Evolutionary conservation across 2,329 filamentous ascomycete species (phyloP).

Genomic region (Fusarium globosum): DNA sequence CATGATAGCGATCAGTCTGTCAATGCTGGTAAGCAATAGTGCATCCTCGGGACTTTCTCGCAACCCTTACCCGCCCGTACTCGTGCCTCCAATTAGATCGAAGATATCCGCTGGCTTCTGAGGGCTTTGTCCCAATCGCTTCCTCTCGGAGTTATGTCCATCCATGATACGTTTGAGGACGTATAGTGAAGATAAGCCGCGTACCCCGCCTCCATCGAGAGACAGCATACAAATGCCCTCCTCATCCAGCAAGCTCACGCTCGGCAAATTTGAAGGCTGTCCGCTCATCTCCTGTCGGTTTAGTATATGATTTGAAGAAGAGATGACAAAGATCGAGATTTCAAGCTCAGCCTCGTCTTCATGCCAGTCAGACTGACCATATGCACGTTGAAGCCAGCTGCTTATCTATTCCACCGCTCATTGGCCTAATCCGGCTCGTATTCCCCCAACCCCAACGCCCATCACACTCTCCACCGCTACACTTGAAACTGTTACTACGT

Average conservation of each 20-base stretch:
- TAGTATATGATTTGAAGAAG: too few relatives aligned
- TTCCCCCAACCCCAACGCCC: too few relatives aligned
- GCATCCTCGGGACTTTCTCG: too few relatives aligned
- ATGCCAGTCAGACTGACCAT: not conserved
- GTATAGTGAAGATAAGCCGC: not conserved
- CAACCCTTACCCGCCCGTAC: not conserved
- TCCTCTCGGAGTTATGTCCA: not conserved
- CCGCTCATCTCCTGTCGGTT: too few relatives aligned
- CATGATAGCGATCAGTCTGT: slow-evolving; percentile 8
- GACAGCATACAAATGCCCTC: not conserved
- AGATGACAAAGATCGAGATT: too few relatives aligned
- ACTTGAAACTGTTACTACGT: too few relatives aligned
- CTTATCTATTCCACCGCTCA: not conserved
- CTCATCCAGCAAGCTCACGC: not conserved
- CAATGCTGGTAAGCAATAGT: not conserved
- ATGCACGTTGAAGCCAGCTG: not conserved
- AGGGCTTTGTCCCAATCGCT: fast-evolving
- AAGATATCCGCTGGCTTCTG: slow-evolving; percentile 2
- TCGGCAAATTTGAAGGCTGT: not conserved
- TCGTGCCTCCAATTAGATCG: slow-evolving; percentile 1
- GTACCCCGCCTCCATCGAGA: slow-evolving; percentile 1
- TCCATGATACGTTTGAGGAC: not conserved
- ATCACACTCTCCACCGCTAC: too few relatives aligned
- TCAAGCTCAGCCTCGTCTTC: not conserved
- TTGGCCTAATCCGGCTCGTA: too few relatives aligned